Evolutionary conservation across 129 eudicot genomes (phyloP).

Genomic region (Pulicaria dysenterica): DNA sequence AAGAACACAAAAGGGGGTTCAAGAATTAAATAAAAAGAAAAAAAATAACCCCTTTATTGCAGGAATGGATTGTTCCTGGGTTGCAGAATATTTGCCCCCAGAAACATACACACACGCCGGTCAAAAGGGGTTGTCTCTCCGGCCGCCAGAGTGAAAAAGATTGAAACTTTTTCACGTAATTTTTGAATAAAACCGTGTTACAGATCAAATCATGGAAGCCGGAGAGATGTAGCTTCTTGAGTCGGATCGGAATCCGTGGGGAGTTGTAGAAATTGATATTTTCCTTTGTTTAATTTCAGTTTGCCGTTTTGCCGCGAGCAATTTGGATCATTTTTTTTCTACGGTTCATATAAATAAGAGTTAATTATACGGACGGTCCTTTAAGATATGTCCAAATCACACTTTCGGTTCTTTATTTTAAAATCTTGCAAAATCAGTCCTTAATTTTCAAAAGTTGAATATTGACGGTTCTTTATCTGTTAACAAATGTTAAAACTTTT

Average conservation of each 20-base stretch:
- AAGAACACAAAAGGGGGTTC: slow-evolving; percentile 7
- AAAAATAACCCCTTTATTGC: slow-evolving; percentile 35
- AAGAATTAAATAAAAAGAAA: neutral
- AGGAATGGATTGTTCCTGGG: slow-evolving; percentile 41
- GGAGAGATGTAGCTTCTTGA: slow-evolving; percentile 7
- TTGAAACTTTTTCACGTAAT: slow-evolving; percentile 11
- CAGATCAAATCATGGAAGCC: slow-evolving; percentile 10
- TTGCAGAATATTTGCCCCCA: slow-evolving; percentile 33
- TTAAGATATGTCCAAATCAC: no score
- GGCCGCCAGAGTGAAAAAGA: slow-evolving; percentile 31
- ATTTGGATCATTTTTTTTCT: slow-evolving; percentile 5
- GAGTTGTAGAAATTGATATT: neutral
- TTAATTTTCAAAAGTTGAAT: no score
- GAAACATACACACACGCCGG: slow-evolving; percentile 36
- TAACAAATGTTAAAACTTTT: no score
- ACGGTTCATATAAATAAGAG: slow-evolving; percentile 25
- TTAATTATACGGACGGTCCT: no score
- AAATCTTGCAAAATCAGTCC: no score
- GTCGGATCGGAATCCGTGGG: slow-evolving; percentile 21
- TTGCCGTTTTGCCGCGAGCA: slow-evolving; percentile 18
- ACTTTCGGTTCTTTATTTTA: no score
- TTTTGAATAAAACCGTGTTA: slow-evolving; percentile 10
- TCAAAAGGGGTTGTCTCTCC: slow-evolving; percentile 42
- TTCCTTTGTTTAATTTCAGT: slow-evolving; percentile 17
- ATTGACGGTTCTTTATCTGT: no score